Conservation (phyloP, 2,329 filamentous ascomycete species). For the Fusarium pseudocircinatum region DNA sequence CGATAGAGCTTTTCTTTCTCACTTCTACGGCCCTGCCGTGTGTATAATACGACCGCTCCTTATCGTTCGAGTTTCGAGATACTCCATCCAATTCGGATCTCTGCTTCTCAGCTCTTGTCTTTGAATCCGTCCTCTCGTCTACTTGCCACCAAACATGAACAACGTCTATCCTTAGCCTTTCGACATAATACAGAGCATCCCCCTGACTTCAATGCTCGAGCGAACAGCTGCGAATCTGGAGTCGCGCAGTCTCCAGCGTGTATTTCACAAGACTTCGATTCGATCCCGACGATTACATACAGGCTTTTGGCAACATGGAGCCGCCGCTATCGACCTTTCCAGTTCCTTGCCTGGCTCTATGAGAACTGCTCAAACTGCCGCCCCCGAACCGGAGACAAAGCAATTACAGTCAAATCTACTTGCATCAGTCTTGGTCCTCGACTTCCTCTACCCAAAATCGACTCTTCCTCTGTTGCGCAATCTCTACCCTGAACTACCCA, state of each 20-base stretch:
- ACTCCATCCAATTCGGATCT: conserved; percentile 22
- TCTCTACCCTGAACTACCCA: conserved; percentile 45
- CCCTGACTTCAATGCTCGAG: conserved; percentile 61
- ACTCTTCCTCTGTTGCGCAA: conserved; percentile 56
- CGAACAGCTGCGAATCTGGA: conserved; percentile 66
- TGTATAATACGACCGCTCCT: neutral
- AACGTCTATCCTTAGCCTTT: conserved; percentile 8
- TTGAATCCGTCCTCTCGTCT: neutral
- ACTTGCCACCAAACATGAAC: conserved; percentile 40
- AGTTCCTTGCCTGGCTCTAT: conserved; percentile 53
- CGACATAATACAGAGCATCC: conserved; percentile 24
- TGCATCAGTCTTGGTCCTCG: conserved; percentile 62
- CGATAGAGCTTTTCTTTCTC: neutral
- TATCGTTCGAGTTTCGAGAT: neutral
- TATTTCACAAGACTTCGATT: conserved; percentile 55
- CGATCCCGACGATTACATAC: conserved; percentile 57
- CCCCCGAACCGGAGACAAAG: conserved; percentile 37
- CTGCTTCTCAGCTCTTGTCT: neutral
- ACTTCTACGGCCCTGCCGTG: neutral
- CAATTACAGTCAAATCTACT: conserved; percentile 46
- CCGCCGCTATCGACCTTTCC: conserved; percentile 59
- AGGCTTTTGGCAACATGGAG: conserved; percentile 65
- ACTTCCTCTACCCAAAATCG: conserved; percentile 64
- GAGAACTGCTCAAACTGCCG: conserved; percentile 36
- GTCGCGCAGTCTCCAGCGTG: conserved; percentile 64